Evolutionary conservation across 306 rosid species (phyloP).

Genomic region (Hippophae tibetana): DNA sequence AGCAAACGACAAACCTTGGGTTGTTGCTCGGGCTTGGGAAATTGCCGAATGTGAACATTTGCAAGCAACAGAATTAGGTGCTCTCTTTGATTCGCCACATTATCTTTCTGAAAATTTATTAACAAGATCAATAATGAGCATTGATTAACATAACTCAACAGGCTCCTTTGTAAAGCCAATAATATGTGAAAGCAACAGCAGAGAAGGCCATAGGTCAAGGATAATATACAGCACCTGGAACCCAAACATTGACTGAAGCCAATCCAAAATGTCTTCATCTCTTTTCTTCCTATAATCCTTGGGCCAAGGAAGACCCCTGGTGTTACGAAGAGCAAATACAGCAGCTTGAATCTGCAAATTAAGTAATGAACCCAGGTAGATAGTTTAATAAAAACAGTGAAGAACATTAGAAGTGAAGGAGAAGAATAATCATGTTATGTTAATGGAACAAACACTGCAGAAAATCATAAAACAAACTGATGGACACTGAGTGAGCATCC

Average conservation of each 20-base stretch:
- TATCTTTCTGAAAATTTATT: conserved; percentile 59
- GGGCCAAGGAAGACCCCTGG: conserved; percentile 91
- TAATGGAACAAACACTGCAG: too few species aligned
- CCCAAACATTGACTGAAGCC: conserved; percentile 96
- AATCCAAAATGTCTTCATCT: conserved; percentile 91
- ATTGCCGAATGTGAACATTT: conserved; percentile 89
- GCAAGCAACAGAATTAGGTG: conserved; percentile 90
- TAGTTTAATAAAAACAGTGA: too few species aligned
- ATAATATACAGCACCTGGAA: conserved; percentile 58
- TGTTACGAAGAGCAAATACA: conserved; percentile 85
- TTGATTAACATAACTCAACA: conserved; percentile 16
- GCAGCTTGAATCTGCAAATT: conserved; percentile 79
- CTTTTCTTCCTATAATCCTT: conserved; percentile 72
- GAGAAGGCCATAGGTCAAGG: conserved; percentile 10
- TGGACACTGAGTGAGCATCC: too few species aligned
- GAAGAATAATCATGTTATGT: too few species aligned
- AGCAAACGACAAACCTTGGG: conserved; percentile 62
- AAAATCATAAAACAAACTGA: too few species aligned
- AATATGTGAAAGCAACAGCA: conserved; percentile 4
- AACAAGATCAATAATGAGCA: conserved; percentile 8
- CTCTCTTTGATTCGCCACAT: conserved; percentile 91
- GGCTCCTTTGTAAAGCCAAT: neutral
- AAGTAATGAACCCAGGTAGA: neutral
- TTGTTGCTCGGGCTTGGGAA: conserved; percentile 95
- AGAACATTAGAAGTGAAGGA: too few species aligned